Percentiles rank a stretch among this genome's conserved stretches.
Conservation (phyloP, 2,329 filamentous ascomycete genomes). For the Sporothrix schenckii region DNA sequence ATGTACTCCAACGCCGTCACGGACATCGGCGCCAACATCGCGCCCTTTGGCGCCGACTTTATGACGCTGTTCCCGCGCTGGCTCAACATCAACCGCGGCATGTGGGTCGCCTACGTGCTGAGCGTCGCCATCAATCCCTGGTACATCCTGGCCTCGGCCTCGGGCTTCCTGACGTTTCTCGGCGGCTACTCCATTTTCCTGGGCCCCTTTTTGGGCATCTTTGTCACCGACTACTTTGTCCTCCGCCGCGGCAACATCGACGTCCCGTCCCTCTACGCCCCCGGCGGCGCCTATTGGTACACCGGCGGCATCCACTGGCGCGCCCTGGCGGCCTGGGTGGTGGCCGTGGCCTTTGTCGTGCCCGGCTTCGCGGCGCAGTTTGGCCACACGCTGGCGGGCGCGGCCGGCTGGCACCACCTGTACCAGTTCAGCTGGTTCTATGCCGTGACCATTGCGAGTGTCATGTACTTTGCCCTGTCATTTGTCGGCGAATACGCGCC, state of each 20-base stretch:
- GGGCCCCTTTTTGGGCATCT: slow-evolving; percentile 33
- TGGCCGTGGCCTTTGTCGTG: slow-evolving; percentile 16
- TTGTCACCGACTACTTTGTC: slow-evolving; percentile 34
- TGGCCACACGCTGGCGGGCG: slow-evolving; percentile 23
- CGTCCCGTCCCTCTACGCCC: slow-evolving; percentile 30
- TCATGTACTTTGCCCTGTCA: slow-evolving; percentile 21
- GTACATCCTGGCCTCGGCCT: slow-evolving; percentile 38
- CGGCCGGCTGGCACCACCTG: slow-evolving; percentile 26
- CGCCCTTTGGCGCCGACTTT: slow-evolving; percentile 46
- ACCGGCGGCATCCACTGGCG: slow-evolving; percentile 33
- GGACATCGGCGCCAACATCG: slow-evolving; percentile 43
- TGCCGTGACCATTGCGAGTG: slow-evolving; percentile 13
- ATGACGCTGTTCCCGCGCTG: slow-evolving; percentile 44
- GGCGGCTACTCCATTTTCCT: slow-evolving; percentile 34
- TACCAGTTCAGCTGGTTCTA: slow-evolving; percentile 31
- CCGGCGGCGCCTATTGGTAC: slow-evolving; percentile 33
- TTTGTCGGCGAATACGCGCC: slow-evolving; percentile 12
- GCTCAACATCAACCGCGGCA: slow-evolving; percentile 45
- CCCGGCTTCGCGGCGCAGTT: slow-evolving; percentile 29
- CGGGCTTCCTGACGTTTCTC: slow-evolving; percentile 36
- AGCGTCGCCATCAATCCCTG: slow-evolving; percentile 37
- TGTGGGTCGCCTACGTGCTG: slow-evolving; percentile 63
- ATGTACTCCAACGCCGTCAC: slow-evolving; percentile 36
- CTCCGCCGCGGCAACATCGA: slow-evolving; percentile 33
- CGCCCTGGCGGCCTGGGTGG: slow-evolving; percentile 27